These are phyloP conservation scores for Euphorbia pulcherrima DNA, from an alignment of 345 rosid species.

Conservation along the genomic window DNA sequence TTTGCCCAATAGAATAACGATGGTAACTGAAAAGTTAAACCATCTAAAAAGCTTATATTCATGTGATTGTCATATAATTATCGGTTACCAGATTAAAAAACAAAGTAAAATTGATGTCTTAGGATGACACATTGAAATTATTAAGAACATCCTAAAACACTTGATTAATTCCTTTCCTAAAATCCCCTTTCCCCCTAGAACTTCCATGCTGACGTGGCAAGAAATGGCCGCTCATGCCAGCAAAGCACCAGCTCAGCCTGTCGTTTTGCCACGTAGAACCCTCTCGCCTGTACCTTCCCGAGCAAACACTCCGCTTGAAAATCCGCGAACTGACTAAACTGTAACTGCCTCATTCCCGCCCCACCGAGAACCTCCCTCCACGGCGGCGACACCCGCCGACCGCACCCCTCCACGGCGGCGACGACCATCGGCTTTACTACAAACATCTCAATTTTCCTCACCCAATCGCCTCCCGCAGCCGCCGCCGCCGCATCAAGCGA, in stretches of 20 bases:
- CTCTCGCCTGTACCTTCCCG: conserved; percentile 66
- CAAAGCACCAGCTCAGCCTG: conserved; percentile 86
- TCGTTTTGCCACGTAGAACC: conserved; percentile 87
- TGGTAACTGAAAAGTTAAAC: no score
- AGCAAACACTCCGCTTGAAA: conserved; percentile 72
- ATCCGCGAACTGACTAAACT: conserved; percentile 81
- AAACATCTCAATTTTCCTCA: conserved; percentile 58
- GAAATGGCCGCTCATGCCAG: conserved; percentile 74
- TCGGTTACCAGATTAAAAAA: not conserved
- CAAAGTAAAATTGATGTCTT: not conserved
- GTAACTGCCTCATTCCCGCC: conserved; percentile 76
- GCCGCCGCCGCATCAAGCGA: conserved; percentile 71
- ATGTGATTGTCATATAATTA: not conserved
- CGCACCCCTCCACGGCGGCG: conserved; percentile 55
- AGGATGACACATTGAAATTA: not conserved
- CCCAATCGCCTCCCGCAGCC: conserved; percentile 45
- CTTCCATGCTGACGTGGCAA: conserved; percentile 92
- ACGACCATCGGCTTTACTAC: conserved; percentile 55
- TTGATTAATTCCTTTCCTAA: not conserved
- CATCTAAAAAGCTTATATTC: no score
- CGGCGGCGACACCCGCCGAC: conserved; percentile 41
- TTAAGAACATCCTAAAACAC: conserved; percentile 3
- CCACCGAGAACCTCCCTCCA: conserved; percentile 72
- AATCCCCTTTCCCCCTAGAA: conserved; percentile 26
- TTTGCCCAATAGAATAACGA: no score